Evolutionary conservation across 2,329 filamentous ascomycete species (phyloP), one percentile per base, ranked within the genome.

Genomic region (Aspergillus oerlinghausenensis): DNA sequence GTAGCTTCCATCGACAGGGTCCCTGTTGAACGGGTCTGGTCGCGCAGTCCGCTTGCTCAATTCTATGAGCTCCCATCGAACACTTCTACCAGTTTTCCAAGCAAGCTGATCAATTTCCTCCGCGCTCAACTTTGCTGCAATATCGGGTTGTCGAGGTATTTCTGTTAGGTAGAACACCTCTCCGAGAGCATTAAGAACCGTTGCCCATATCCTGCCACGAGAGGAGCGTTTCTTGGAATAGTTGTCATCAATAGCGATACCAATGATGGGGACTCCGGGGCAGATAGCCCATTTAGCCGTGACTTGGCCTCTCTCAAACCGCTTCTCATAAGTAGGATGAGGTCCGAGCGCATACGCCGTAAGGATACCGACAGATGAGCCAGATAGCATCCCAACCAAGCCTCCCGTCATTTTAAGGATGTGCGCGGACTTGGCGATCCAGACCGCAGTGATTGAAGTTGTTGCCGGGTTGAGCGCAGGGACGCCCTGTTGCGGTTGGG

Each of bases 271-370:
- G 3, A 97, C 92, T 43, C 94, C 94, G 2, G 94, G 94, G 67
- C 91, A 92, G 11, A 97, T 79, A 9, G 90, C 86, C 93, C 93
- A 97, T 63, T 88, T 89, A 35, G 90, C 89, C 42, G 90, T 96
- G 62, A 94, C 82, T 66, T 95, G 88, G 3, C 92, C 92, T 43
- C 85, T 84, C 40, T 82, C 79, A 61, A 87, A 84, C 55, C 87
- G 82, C 54, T 84, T 80, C 52, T 84, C 78, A 51, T 87, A 84
- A 25, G 84, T 71, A 51, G 78, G 78, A 67, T 82, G 80, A 14
- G 78, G 78, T 25, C 88, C 88, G 1, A 97, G 77, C 21, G 90
- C 88, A 75, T 94, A 97, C 0, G 90, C 82, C 0, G 90, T 89
- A 43, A 97, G 80, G 2, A 96, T 81, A 43, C 93, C 93, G 9